Evolutionary conservation across 78 protist species (phyloP).

Genomic region (Carpediemonas membranifera): DNA sequence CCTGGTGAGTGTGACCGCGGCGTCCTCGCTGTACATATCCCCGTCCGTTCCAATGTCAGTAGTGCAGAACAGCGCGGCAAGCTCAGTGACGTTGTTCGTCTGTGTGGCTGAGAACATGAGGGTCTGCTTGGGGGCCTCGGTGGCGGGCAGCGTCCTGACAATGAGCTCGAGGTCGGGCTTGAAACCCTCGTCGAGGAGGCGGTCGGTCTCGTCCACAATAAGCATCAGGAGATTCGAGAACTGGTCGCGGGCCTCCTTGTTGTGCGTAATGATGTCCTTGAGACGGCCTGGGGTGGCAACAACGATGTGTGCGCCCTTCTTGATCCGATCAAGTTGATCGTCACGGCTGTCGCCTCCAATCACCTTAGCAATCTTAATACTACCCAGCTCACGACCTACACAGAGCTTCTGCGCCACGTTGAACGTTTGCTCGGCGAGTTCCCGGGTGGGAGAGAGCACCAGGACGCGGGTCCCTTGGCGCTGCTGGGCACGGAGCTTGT

Average conservation of each 20-base stretch:
- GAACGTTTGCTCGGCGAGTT: slow-evolving; percentile 91
- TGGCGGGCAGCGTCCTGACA: slow-evolving; percentile 50
- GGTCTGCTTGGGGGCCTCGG: slow-evolving; percentile 69
- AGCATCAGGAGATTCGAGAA: slow-evolving; percentile 23
- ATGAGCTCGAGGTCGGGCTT: slow-evolving; percentile 51
- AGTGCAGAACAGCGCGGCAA: slow-evolving; percentile 9
- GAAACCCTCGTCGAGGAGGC: slow-evolving; percentile 73
- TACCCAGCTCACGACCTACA: slow-evolving; percentile 65
- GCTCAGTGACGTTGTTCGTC: slow-evolving; percentile 29
- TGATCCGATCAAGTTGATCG: slow-evolving; percentile 30
- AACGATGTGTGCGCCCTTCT: slow-evolving; percentile 67
- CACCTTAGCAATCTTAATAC: slow-evolving; percentile 46
- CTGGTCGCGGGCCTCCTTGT: slow-evolving; percentile 67
- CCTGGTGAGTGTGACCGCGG: slow-evolving; percentile 21
- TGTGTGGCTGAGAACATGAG: slow-evolving; percentile 76
- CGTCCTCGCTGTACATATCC: background rate
- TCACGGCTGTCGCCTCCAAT: slow-evolving; percentile 35
- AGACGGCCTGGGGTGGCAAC: slow-evolving; percentile 95
- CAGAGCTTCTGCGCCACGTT: slow-evolving; percentile 66
- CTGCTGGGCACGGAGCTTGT: slow-evolving; percentile 36
- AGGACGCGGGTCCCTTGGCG: no score
- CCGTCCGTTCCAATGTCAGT: slow-evolving; percentile 73
- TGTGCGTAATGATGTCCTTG: slow-evolving; percentile 88
- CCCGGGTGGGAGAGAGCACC: slow-evolving; percentile 91
- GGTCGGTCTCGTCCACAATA: slow-evolving; percentile 81